These are phyloP conservation scores for Pestalotiopsis sp. DNA, from an alignment of 2,329 filamentous ascomycete genomes.

Conservation along the genomic window DNA sequence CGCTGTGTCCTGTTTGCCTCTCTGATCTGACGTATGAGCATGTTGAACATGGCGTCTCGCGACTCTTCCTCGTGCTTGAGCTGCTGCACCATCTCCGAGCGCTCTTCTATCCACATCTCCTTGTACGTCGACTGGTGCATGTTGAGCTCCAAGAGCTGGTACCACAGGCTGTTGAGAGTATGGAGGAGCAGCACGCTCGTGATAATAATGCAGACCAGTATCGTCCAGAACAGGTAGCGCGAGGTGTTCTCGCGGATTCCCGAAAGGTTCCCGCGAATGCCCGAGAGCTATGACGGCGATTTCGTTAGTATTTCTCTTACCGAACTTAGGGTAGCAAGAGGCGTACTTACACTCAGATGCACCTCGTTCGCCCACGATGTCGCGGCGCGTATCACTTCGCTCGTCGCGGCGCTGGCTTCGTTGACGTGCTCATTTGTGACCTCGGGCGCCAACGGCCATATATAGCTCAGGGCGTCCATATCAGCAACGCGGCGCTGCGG, in stretches of 20 bases:
- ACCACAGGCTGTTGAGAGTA: slow-evolving; percentile 9
- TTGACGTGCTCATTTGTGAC: background rate
- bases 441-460: background rate
- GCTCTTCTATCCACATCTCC: slow-evolving; percentile 11
- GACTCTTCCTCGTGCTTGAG: background rate
- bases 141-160: slow-evolving; percentile 12
- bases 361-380: slow-evolving; percentile 10
- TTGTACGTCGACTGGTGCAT: slow-evolving; percentile 9
- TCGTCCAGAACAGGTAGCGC: slow-evolving; percentile 13
- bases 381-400: slow-evolving; percentile 3
- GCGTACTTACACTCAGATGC: background rate
- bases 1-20: background rate
- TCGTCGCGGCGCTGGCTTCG: background rate
- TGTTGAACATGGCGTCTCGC: background rate
- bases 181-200: background rate
- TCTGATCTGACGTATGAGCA: background rate
- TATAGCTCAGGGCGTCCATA: background rate
- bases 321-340: background rate
- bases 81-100: slow-evolving; percentile 1
- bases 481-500: background rate
- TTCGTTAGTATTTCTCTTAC: background rate
- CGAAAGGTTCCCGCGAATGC: background rate
- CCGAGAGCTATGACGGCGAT: background rate
- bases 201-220: background rate
- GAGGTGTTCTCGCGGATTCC: slow-evolving; percentile 10